Evolutionary conservation across 305 asterid species (phyloP), one percentile per base, ranked within the genome.

Genomic region (Solanum chacoense): DNA sequence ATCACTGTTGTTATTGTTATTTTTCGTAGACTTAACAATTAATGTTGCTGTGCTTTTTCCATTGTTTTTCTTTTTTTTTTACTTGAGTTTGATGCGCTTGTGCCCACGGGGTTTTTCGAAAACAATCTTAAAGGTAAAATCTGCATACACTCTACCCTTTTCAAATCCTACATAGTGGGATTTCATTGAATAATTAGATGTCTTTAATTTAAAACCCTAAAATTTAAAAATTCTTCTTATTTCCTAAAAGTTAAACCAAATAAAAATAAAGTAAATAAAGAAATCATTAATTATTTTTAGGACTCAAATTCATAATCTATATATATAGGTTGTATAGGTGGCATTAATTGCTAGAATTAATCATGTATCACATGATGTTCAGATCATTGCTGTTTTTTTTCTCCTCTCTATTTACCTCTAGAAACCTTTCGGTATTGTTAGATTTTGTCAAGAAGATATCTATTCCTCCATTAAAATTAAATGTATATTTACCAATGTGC

Each of bases 51-150:
- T 45, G 22, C 8, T 45, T 50, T 50, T 7, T 50, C 18, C n/a
- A 50, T 7, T 16, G 1, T 6, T 16, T 50, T 50, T 50, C 10
- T 16, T 50, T 50, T 50, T 0, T 6, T 50, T 50, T 50, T 45
- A 50, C 4, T 16, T 3, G 65, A 50, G 9, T 50, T 50, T 50
- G n/a, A 50, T 50, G 9, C 1, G 3, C 9, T 16, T 50, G 9
- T 16, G 1, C n/a, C n/a, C 9, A 14, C 0, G 0, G n/a, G 0
- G 0, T 6, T 2, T 2, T 50, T 50, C 0, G 1, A 16, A 40
- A 6, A 50, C 9, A 50, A 50, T 6, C 2, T 16, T 16, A 50
- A 50, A 16, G 9, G 4, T 6, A 16, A 50, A 2, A 50, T 50
- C 0, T 1, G 9, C 3, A 0, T 55, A 18, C 24, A 18, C 5